Evolutionary conservation across 1,139 yeast genomes (phyloP), one percentile per base, ranked within the genome.

Genomic region (Trichomonascaceae sp.): DNA sequence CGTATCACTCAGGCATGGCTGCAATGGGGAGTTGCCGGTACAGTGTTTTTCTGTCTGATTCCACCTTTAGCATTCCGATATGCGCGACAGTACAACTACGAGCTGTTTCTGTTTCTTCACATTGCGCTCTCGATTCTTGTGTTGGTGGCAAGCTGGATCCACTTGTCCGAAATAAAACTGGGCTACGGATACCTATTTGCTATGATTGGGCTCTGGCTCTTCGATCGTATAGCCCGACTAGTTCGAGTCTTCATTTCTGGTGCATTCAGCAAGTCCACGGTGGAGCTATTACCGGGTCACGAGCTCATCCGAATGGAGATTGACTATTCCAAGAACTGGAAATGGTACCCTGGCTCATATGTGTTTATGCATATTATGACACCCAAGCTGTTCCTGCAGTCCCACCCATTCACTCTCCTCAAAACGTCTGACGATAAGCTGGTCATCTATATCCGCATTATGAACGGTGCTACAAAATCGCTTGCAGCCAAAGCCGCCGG

Each of bases 371-470:
- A 75, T 44, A 66, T 77, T 41, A 49, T 74, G 27, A 40, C 45
- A 20, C 43, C 41, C 20, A 37, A 48, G 33, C 52, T 60, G 30
- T 65, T 70, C 29, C 53, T 67, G 50, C 84, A 77, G 49, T 70
- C 78, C 0, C 87, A 77, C 54, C 87, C 87, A 0, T 76, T 77
- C 47, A 72, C 84, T 0, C 57, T 71, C 22, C 63, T 71, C 30
- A 30, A 37, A 16, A 34, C 43, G 4, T 37, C 45, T 3, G 20
- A 28, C 4, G 34, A 36, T 13, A 35, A 41, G 30, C 29, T 41
- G 6, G 25, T 29, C n/a, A 13, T 43, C 44, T 43, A 63, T 3
- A 47, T 65, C 2, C 63, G 89, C 51, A 18, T 74, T 3, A 56
- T 47, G n/a, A 64, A 80, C 44, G 52, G 76, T 14, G 16, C 39